A percentile compares a stretch with the other conserved stretches of the same genome.
phyloP scores from a whole-genome alignment of 2,329 filamentous ascomycete genomes.

The Cyphellophora attinorum region DNA sequence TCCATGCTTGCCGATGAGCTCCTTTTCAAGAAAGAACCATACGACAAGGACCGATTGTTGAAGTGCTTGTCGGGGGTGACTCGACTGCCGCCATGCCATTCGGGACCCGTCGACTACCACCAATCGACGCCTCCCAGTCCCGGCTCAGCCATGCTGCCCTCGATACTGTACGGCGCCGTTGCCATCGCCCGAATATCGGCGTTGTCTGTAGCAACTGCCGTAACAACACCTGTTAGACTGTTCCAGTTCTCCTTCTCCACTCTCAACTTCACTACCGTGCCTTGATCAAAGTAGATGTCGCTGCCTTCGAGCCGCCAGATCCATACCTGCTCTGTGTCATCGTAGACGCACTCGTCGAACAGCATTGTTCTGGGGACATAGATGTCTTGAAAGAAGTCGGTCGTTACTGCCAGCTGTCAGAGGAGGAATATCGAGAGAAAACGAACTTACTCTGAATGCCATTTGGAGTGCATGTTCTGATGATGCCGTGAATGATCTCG shows the following conservation, averaged over 20 bases:
- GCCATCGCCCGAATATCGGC: background rate
- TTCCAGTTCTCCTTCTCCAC: conserved; percentile 85
- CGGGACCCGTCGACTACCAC: too few relatives aligned
- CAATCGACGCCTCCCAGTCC: conserved; percentile 35
- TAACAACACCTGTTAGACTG: conserved; percentile 53
- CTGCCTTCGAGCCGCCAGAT: conserved; percentile 69
- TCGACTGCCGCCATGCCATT: too few relatives aligned
- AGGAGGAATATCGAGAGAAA: background rate
- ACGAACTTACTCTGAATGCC: conserved; percentile 58
- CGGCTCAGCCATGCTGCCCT: conserved; percentile 38
- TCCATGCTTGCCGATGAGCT: too few relatives aligned
- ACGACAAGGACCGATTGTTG: too few relatives aligned
- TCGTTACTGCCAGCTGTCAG: conserved; percentile 49
- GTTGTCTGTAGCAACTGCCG: background rate
- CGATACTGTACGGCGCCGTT: conserved; percentile 9
- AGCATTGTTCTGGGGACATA: conserved; percentile 66
- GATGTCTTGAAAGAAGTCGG: conserved; percentile 93
- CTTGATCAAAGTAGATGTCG: conserved; percentile 76
- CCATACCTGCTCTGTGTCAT: conserved; percentile 64
- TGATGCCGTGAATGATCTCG: conserved; percentile 78
- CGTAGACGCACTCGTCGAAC: conserved; percentile 61
- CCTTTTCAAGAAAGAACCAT: too few relatives aligned
- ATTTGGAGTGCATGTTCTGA: conserved; percentile 61
- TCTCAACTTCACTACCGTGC: conserved; percentile 79
- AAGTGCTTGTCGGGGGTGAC: too few relatives aligned